phyloP scores from a whole-genome alignment of 1,284 basidiomycete species.

The Puccinia novopanici region DNA sequence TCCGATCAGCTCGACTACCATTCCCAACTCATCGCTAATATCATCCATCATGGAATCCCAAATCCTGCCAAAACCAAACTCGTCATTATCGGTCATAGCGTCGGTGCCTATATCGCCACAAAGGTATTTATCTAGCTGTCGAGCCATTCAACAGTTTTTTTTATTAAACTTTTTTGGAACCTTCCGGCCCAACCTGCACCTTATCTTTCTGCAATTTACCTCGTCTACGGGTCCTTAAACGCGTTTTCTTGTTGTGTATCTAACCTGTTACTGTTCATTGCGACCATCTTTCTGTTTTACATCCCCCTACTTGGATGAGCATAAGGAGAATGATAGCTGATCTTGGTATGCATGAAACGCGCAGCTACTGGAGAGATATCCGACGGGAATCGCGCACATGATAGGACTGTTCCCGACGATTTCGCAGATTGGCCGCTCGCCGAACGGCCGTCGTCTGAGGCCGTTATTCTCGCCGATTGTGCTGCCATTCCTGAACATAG shows the following conservation, averaged over 20 bases:
- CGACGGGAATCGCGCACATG: constrained; percentile 21
- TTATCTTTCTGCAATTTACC: neutral
- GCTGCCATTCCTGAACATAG: constrained; percentile 27
- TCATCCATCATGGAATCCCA: constrained; percentile 1
- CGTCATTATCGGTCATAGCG: constrained; percentile 45
- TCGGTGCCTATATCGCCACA: constrained; percentile 33
- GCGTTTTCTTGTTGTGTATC: neutral
- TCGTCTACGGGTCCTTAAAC: neutral
- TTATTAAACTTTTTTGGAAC: neutral
- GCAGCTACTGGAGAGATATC: constrained; percentile 36
- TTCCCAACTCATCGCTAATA: constrained; percentile 9
- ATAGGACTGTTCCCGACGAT: constrained; percentile 43
- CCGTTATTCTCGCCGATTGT: constrained; percentile 40
- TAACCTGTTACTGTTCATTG: too few relatives aligned
- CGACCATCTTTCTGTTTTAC: too few relatives aligned
- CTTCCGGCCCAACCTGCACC: too few relatives aligned
- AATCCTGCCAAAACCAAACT: constrained; percentile 12
- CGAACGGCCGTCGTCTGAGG: constrained; percentile 21
- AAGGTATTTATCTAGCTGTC: constrained; percentile 7
- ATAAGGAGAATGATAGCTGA: neutral
- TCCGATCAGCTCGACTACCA: constrained; percentile 37
- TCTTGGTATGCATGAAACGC: neutral
- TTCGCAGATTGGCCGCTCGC: constrained; percentile 33
- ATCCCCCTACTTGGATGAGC: neutral
- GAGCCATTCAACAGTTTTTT: neutral